Evolutionary conservation across 805 yeast species (phyloP).

Genomic region (Saturnispora saitoi): DNA sequence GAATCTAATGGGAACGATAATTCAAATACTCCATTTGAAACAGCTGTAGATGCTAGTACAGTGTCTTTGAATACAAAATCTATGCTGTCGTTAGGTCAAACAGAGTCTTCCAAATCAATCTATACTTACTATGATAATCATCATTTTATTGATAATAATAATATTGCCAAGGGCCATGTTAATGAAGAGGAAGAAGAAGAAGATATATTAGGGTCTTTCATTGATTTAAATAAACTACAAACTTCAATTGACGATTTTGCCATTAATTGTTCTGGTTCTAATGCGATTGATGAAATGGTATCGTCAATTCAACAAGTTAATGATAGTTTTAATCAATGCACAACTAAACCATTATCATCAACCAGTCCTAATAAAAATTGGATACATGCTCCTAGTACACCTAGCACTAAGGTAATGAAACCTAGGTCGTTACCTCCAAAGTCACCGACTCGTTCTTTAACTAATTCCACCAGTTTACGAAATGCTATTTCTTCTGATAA

Average conservation of each 20-base stretch:
- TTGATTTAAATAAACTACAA: constrained; percentile 2
- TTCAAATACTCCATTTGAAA: not conserved
- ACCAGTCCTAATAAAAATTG: not conserved
- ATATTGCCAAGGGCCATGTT: not conserved
- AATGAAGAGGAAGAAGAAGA: not conserved
- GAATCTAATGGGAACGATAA: not conserved
- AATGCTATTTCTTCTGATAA: not conserved
- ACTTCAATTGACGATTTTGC: not conserved
- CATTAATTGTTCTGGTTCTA: not conserved
- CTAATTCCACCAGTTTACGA: not conserved
- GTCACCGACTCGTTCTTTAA: not conserved
- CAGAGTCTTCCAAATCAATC: not conserved
- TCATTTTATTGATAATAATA: not conserved
- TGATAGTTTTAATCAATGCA: not conserved
- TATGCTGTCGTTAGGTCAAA: not conserved
- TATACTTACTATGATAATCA: not conserved
- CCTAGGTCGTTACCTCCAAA: not conserved
- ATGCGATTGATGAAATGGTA: not conserved
- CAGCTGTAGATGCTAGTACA: not conserved
- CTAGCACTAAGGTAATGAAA: not conserved
- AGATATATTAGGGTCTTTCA: not conserved
- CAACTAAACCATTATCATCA: not conserved
- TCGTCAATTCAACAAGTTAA: not conserved
- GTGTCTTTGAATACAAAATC: not conserved
- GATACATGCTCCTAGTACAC: not conserved